phyloP scores from a whole-genome alignment of 2,329 filamentous ascomycete species.

The Claviceps sp. region DNA sequence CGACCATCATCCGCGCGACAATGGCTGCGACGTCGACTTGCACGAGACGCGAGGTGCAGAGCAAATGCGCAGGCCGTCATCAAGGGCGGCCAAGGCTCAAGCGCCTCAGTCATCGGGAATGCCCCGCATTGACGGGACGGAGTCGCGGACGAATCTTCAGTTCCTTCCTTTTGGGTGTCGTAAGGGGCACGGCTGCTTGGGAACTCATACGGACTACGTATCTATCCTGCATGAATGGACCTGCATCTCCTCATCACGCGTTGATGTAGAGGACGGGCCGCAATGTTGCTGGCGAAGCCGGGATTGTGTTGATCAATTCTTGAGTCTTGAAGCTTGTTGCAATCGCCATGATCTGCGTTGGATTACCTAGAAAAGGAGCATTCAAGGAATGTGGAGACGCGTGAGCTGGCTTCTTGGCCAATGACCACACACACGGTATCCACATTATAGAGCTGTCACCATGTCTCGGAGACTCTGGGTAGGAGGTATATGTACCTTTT shows the following conservation, averaged over 20 bases:
- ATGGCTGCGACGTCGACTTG: background rate
- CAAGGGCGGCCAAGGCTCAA: too few relatives aligned
- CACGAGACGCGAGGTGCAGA: background rate
- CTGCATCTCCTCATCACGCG: too few relatives aligned
- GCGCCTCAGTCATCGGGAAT: background rate
- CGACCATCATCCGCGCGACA: background rate
- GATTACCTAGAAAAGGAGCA: background rate
- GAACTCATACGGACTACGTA: too few relatives aligned
- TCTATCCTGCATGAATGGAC: too few relatives aligned
- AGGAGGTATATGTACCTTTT: too few relatives aligned
- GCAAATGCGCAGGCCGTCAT: background rate
- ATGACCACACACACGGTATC: background rate
- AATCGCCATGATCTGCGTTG: background rate
- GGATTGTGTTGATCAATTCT: background rate
- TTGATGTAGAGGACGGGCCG: background rate
- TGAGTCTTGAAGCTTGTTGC: too few relatives aligned
- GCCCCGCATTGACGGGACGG: background rate
- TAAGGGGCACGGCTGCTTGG: too few relatives aligned
- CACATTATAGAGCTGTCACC: background rate
- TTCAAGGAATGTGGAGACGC: background rate
- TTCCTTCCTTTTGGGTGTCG: too few relatives aligned
- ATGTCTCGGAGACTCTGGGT: background rate
- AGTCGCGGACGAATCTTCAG: background rate
- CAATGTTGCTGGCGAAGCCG: background rate
- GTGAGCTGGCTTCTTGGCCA: background rate